Evolutionary conservation across 139 green algal species (phyloP), one percentile per base, ranked within the genome.

Genomic region (Tetradesmus lagerheimii): DNA sequence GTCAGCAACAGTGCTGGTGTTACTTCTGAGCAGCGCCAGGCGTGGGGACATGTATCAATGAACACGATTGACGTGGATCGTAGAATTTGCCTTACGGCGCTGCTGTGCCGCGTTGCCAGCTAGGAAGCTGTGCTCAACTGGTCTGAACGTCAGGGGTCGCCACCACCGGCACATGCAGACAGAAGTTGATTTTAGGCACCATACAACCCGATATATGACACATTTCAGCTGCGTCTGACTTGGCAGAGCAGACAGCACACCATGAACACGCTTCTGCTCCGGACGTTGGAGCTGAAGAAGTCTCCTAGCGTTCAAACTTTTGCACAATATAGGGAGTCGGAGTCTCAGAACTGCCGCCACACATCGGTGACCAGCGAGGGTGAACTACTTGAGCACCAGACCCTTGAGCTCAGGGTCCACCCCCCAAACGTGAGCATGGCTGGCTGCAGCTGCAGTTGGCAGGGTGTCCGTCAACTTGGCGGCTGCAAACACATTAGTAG

Each of bases 401-500:
- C 88, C 4, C 67, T 91, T 31, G 88, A 91, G 88, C 80, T 91
- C 4, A 64, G 88, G 14, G 88, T 91, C 18, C 88, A 91, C 80
- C 97, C 97, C 0, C 96, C 97, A 14, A 95, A 96, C 79, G 94
- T 99, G 35, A 90, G 84, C 34, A 64, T 45, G n/a, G 4, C 67
- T n/a, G 29, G n/a, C 47, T 71, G 25, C 57, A 81, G 75, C 27
- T 45, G 31, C 20, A 35, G n/a, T n/a, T 81, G 16, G 35, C 35
- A 39, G 16, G 15, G 4, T 81, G 20, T 81, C 11, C n/a, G 27
- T 81, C 9, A 23, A 11, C 35, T 31, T 81, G 75, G 29, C n/a
- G 18, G 29, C 75, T 81, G 34, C 75, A 47, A 39, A n/a, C 75
- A 81, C 1, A 27, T 39, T 2, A 45, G 31, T n/a, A 29, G 5